A percentile compares a stretch with the other conserved stretches of the same genome.
Evolutionary conservation across 768 basidiomycete genomes (phyloP).

Genomic region (Agrocybe chaxingu): DNA sequence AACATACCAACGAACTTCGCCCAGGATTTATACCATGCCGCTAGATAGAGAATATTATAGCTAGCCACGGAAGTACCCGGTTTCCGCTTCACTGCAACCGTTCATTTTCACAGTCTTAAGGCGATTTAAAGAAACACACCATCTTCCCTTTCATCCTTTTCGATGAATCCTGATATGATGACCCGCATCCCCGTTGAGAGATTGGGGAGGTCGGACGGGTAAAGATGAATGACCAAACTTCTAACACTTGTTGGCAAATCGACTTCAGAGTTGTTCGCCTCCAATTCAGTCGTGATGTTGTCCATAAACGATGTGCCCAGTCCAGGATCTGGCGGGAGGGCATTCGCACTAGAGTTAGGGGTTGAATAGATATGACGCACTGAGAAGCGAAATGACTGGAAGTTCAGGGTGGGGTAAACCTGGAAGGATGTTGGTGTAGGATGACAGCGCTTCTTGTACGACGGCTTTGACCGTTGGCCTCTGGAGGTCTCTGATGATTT

Average conservation of each 20-base stretch:
- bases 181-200: slow-evolving; percentile 50
- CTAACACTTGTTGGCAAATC: slow-evolving; percentile 5
- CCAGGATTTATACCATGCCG: slow-evolving; percentile 54
- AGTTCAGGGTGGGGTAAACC: slow-evolving; percentile 61
- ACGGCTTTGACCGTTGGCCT: slow-evolving; percentile 45
- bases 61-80: slow-evolving; percentile 49
- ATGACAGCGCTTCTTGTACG: slow-evolving; percentile 35
- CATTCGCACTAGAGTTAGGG: background rate
- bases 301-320: slow-evolving; percentile 45
- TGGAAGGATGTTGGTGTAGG: slow-evolving; percentile 44
- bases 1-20: slow-evolving; percentile 32
- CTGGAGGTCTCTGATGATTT: slow-evolving; percentile 45
- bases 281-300: slow-evolving; percentile 36
- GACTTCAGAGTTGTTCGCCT: slow-evolving; percentile 17
- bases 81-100: slow-evolving; percentile 40
- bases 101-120: background rate
- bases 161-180: slow-evolving; percentile 52
- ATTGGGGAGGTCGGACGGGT: slow-evolving; percentile 56
- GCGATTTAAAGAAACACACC: slow-evolving; percentile 15
- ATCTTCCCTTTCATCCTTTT: slow-evolving; percentile 24
- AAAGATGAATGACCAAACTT: slow-evolving; percentile 38
- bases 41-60: slow-evolving; percentile 60
- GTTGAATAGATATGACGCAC: slow-evolving; percentile 28
- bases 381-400: slow-evolving; percentile 54
- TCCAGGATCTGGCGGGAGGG: slow-evolving; percentile 32